These are phyloP conservation scores for Typha latifolia DNA, from an alignment of 176 grass and related monocot species.

Conservation along the genomic window DNA sequence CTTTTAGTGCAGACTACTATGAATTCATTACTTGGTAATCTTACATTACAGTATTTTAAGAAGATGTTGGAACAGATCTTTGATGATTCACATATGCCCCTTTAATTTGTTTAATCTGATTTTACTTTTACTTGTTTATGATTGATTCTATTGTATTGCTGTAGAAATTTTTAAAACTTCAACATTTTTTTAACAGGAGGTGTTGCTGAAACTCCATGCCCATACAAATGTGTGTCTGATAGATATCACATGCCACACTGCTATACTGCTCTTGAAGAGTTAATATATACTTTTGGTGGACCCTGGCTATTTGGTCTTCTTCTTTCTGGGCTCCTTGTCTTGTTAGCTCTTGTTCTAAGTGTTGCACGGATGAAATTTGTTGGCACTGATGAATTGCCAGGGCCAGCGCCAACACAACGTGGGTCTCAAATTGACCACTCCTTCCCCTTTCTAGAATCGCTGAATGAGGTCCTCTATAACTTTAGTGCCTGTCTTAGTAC, in stretches of 20 bases:
- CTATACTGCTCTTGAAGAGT: slow-evolving; percentile 93
- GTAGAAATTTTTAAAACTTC: slow-evolving; percentile 18
- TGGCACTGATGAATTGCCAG: slow-evolving; percentile 86
- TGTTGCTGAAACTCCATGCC: slow-evolving; percentile 78
- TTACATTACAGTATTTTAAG: neutral
- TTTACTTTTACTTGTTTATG: neutral
- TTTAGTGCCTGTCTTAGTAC: slow-evolving; percentile 9
- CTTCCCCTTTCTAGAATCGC: slow-evolving; percentile 98
- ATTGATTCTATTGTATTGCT: neutral
- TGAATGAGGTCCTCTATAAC: slow-evolving; percentile 68
- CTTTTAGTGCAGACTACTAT: neutral
- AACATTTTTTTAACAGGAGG: slow-evolving; percentile 50
- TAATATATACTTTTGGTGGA: slow-evolving; percentile 97
- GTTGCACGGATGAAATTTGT: slow-evolving; percentile 99
- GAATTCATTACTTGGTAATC: neutral
- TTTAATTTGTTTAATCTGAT: neutral
- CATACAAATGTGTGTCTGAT: slow-evolving; percentile 85
- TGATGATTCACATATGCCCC: neutral
- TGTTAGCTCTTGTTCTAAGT: slow-evolving; percentile 95
- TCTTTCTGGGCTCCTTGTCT: slow-evolving; percentile 88
- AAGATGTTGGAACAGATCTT: neutral
- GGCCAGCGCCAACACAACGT: slow-evolving; percentile 92
- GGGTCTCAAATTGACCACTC: slow-evolving; percentile 98
- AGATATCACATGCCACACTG: slow-evolving; percentile 99
- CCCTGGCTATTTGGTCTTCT: slow-evolving; percentile 98